Conservation (phyloP, 163 green algal genomes). For the Scenedesmus sp. region DNA sequence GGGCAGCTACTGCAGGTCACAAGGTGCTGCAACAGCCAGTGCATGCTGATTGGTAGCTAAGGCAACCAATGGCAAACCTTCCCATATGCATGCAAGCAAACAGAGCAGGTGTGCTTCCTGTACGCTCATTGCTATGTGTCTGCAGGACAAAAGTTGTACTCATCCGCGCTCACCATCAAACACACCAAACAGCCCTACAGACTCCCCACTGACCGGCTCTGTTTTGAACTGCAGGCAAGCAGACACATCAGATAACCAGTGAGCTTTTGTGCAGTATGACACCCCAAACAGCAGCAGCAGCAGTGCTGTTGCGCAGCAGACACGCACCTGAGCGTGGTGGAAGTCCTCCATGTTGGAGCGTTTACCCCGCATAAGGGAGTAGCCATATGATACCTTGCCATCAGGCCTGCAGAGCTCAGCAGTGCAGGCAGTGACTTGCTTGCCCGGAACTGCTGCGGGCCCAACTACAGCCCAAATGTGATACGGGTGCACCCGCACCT, state of each 20-base stretch:
- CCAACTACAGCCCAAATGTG: background rate
- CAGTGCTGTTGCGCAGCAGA: background rate
- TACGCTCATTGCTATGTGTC: background rate
- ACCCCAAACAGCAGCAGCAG: background rate
- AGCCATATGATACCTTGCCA: conserved; percentile 82
- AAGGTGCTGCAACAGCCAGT: background rate
- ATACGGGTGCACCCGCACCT: background rate
- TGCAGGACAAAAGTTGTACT: background rate
- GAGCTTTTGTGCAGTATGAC: background rate
- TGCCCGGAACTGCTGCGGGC: background rate
- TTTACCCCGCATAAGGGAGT: conserved; percentile 80
- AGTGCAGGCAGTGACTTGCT: background rate
- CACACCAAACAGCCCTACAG: conserved; percentile 88
- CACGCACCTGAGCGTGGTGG: conserved; percentile 55
- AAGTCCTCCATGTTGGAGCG: conserved; percentile 88
- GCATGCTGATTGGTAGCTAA: background rate
- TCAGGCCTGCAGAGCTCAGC: conserved; percentile 74
- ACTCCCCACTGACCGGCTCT: conserved; percentile 60
- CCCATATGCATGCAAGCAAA: conserved; percentile 18
- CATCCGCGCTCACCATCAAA: conserved; percentile 83
- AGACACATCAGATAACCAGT: background rate
- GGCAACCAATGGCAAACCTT: background rate
- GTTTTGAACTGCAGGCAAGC: conserved; percentile 72
- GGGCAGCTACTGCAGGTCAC: too few species aligned
- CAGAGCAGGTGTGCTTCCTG: background rate